Conservation (phyloP, 306 rosid genomes). For the Cyclanthera cordifolia region DNA sequence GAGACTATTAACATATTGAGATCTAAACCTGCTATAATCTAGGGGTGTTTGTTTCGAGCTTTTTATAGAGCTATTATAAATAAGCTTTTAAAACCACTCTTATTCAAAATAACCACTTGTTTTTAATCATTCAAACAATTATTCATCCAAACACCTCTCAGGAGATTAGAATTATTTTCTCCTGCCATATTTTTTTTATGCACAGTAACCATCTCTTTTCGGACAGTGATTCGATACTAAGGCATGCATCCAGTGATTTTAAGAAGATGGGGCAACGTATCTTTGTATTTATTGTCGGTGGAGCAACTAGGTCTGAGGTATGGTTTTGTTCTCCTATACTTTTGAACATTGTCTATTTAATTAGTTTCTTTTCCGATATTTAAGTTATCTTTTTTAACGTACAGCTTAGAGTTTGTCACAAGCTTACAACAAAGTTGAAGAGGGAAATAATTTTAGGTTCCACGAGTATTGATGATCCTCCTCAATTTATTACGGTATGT, state of each 20-base stretch:
- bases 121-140: too few relatives aligned
- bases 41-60: too few relatives aligned
- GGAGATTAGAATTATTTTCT: neutral
- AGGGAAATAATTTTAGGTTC: constrained; percentile 92
- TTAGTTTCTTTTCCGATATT: constrained; percentile 1
- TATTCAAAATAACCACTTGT: too few relatives aligned
- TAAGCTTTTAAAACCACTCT: too few relatives aligned
- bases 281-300: constrained; percentile 85
- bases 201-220: neutral
- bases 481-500: constrained; percentile 63
- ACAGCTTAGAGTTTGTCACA: constrained; percentile 95
- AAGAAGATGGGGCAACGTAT: constrained; percentile 82
- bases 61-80: too few relatives aligned
- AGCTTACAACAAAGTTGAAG: constrained; percentile 64
- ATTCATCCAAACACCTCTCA: too few relatives aligned
- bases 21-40: neutral
- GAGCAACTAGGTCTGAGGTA: constrained; percentile 98
- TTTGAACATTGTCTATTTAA: neutral
- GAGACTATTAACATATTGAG: neutral
- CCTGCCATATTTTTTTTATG: neutral
- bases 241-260: constrained; percentile 78
- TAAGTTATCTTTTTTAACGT: neutral
- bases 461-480: constrained; percentile 85
- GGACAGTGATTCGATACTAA: constrained; percentile 55
- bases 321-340: neutral